Evolutionary conservation across 2,329 filamentous ascomycete species (phyloP).

Genomic region (Diaporthe eres): DNA sequence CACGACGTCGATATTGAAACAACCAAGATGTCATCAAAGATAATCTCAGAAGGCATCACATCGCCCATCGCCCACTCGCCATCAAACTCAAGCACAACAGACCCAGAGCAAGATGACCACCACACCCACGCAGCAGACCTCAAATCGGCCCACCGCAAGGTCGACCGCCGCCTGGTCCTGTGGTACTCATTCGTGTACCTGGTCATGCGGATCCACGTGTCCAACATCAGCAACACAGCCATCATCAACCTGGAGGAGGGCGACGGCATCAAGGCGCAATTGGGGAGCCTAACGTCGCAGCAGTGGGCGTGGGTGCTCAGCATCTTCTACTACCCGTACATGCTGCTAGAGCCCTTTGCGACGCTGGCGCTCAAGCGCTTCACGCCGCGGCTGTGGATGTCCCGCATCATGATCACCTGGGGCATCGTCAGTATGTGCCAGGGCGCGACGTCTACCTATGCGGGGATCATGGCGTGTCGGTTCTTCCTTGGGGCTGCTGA

Average conservation of each 20-base stretch:
- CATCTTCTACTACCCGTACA: constrained; percentile 48
- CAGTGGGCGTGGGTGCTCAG: constrained; percentile 48
- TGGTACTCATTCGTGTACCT: constrained; percentile 47
- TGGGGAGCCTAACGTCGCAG: constrained; percentile 44
- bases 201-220: constrained; percentile 47
- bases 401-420: constrained; percentile 48
- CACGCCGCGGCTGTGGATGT: constrained; percentile 47
- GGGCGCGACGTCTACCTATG: constrained; percentile 45
- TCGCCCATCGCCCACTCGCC: not conserved
- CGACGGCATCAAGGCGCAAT: constrained; percentile 46
- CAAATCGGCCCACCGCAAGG: constrained; percentile 44
- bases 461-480: constrained; percentile 47
- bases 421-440: constrained; percentile 47
- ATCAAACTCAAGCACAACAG: not conserved
- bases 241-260: constrained; percentile 49
- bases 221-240: constrained; percentile 48
- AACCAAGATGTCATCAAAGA: not conserved
- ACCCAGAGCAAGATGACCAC: not conserved
- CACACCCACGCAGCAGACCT: not conserved
- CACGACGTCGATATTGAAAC: no score
- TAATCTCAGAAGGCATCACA: not conserved
- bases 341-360: constrained; percentile 47
- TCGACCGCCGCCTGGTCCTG: constrained; percentile 46
- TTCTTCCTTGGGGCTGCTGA: constrained; percentile 49
- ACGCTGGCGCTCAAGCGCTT: constrained; percentile 46